Evolutionary conservation across 2,329 filamentous ascomycete species (phyloP), one percentile per base, ranked within the genome.

Genomic region (Penicillium brasilianum): DNA sequence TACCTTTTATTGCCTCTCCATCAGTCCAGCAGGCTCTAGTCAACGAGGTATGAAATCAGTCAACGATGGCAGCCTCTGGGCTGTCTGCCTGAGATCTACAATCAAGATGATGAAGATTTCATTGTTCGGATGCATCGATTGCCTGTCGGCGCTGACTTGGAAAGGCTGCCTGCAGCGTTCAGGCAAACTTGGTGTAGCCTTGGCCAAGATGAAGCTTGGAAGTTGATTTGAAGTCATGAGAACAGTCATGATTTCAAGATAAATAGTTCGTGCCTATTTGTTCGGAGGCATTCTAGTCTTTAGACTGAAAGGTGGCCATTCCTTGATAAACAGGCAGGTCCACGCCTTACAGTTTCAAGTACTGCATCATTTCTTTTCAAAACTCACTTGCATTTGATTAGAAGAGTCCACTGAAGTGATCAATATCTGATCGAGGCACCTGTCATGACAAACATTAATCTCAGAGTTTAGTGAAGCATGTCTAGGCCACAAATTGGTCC

Each of bases 81-180:
- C 32, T 53, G 18, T 53, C 32, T 52, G 14, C 34, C 32, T 52
- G 0, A 25, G 18, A 25, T 16, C 16, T 36, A 30, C 48, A 36
- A 51, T 22, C 50, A 39, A 39, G 16, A 52, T 39, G 48, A 34
- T 28, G 34, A 14, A 25, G 11, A 22, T 14, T 53, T 39, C 50
- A 39, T 53, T 53, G 14, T 28, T 53, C 32, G 39, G 32, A 53
- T 53, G 36, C 32, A 53, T 32, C 20, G 13, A 36, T 53, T 50
- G 48, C 11, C 48, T 34, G 48, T 22, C 6, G n/a, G 28, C 4
- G 48, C 14, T 50, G 48, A 30, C 16, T 48, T 48, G 25, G 25
- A 16, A 48, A 48, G 44, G 44, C 44, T 48, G 44, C 44, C 25
- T 30, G 44, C 44, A 48, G 44, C 18, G 10, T 4, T n/a, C 14